Evolutionary conservation across 2,329 filamentous ascomycete species (phyloP).

Genomic region (Bipolaris oryzae): DNA sequence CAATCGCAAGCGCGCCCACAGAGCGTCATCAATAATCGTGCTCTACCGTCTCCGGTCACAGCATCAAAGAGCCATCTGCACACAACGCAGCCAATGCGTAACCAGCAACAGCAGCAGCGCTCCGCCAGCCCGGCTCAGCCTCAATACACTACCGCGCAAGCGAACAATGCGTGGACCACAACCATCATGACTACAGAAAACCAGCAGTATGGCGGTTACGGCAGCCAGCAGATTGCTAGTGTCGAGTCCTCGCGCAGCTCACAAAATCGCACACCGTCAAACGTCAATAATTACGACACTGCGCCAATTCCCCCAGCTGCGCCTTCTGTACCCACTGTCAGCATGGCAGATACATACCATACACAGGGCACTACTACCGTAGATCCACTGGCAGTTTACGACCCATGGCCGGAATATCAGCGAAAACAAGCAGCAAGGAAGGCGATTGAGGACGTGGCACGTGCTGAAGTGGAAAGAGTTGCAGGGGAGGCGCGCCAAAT

Average conservation of each 20-base stretch:
- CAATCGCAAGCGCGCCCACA: conserved; percentile 35
- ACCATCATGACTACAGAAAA: conserved; percentile 18
- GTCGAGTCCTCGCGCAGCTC: conserved; percentile 25
- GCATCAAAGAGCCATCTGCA: conserved; percentile 36
- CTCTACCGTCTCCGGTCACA: conserved; percentile 32
- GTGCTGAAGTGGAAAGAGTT: conserved; percentile 43
- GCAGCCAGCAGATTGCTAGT: conserved; percentile 28
- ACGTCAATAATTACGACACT: conserved; percentile 31
- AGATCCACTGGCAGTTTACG: conserved; percentile 61
- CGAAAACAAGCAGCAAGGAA: conserved; percentile 48
- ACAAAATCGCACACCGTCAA: conserved; percentile 20
- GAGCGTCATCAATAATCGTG: conserved; percentile 36
- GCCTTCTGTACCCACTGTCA: conserved; percentile 24
- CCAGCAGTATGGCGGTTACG: conserved; percentile 33
- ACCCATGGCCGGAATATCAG: conserved; percentile 58
- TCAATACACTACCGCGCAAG: conserved; percentile 27
- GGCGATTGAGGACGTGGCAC: conserved; percentile 41
- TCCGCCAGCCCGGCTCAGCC: conserved; percentile 37
- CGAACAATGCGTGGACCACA: conserved; percentile 14
- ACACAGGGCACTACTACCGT: conserved; percentile 52
- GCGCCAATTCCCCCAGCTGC: conserved; percentile 15
- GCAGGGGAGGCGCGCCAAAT: conserved; percentile 30
- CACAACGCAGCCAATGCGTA: conserved; percentile 27
- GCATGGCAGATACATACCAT: conserved; percentile 28
- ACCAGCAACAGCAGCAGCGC: conserved; percentile 38